A percentile compares a stretch with the other conserved stretches of the same genome.
Evolutionary conservation across 495 filamentous ascomycete species (phyloP).

Genomic region (Penicillium psychrofluorescens): DNA sequence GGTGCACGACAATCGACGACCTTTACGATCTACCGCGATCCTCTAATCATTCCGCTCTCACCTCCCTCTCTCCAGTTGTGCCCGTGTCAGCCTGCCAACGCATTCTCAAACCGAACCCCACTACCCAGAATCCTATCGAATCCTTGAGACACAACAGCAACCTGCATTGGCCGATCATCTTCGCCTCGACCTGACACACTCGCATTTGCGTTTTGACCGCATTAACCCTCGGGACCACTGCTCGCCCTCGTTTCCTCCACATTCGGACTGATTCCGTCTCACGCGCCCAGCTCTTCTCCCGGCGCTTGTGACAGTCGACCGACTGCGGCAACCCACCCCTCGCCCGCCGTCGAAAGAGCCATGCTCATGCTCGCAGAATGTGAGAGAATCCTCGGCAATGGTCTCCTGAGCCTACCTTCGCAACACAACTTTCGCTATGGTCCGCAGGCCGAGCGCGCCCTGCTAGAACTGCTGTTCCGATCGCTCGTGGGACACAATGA

Average conservation of each 20-base stretch:
- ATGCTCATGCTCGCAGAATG: conserved; percentile 55
- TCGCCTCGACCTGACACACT: too few relatives aligned
- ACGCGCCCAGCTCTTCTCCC: not conserved
- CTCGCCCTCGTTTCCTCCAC: too few relatives aligned
- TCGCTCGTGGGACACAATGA: conserved; percentile 68
- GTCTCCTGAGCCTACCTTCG: conserved; percentile 65
- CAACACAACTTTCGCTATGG: conserved; percentile 66
- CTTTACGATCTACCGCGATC: too few relatives aligned
- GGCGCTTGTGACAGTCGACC: conserved; percentile 10
- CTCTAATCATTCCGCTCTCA: not conserved
- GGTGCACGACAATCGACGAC: too few relatives aligned
- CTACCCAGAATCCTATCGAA: too few relatives aligned
- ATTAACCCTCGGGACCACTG: too few relatives aligned
- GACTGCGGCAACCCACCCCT: conserved; percentile 3
- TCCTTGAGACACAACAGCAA: too few relatives aligned
- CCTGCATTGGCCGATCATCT: too few relatives aligned
- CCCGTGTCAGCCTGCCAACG: too few relatives aligned
- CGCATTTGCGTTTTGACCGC: too few relatives aligned
- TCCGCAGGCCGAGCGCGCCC: conserved; percentile 55
- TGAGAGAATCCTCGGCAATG: conserved; percentile 70
- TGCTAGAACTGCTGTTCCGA: conserved; percentile 75
- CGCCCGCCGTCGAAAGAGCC: conserved; percentile 9
- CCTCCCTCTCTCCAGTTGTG: not conserved
- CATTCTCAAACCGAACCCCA: too few relatives aligned
- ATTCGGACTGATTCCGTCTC: too few relatives aligned